phyloP scores from a whole-genome alignment of 2,329 filamentous ascomycete species.

The Trichoderma pleuroti region DNA sequence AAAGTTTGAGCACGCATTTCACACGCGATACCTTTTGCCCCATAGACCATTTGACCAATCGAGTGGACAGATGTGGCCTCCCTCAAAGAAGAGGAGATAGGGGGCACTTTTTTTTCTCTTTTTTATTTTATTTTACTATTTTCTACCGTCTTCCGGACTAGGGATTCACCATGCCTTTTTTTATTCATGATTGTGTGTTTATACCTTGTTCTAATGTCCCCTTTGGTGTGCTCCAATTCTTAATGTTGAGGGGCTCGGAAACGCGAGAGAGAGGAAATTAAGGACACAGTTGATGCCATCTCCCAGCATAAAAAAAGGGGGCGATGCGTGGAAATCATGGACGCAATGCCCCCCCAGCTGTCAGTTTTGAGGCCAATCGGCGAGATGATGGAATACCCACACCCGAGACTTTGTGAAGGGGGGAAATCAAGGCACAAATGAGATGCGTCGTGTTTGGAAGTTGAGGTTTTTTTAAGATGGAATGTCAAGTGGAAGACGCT shows the following conservation, averaged over 20 bases:
- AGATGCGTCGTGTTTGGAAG: constrained; percentile 2
- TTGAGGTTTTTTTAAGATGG: not conserved
- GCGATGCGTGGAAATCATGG: not conserved
- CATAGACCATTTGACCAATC: constrained; percentile 42
- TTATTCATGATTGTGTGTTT: constrained; percentile 32
- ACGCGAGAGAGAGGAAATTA: not conserved
- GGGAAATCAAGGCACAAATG: not conserved
- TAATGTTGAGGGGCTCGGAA: constrained; percentile 27
- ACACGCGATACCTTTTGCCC: constrained; percentile 48
- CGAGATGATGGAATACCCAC: not conserved
- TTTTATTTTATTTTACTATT: not conserved
- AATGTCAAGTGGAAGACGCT: not conserved
- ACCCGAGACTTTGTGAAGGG: not conserved
- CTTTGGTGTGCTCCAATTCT: constrained; percentile 29
- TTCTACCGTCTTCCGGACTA: constrained; percentile 26
- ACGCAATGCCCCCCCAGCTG: not conserved
- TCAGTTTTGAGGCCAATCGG: not conserved
- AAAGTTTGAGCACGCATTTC: constrained; percentile 46
- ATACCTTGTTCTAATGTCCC: constrained; percentile 27
- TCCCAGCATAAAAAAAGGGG: constrained; percentile 6
- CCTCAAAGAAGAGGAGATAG: constrained; percentile 33
- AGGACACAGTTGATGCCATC: constrained; percentile 4
- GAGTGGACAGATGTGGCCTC: constrained; percentile 30
- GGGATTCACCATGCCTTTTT: constrained; percentile 23
- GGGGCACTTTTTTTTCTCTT: constrained; percentile 22